Base-by-base conservation (phyloP, 176 grass and related monocot genomes). In the Carex scoparia region DNA sequence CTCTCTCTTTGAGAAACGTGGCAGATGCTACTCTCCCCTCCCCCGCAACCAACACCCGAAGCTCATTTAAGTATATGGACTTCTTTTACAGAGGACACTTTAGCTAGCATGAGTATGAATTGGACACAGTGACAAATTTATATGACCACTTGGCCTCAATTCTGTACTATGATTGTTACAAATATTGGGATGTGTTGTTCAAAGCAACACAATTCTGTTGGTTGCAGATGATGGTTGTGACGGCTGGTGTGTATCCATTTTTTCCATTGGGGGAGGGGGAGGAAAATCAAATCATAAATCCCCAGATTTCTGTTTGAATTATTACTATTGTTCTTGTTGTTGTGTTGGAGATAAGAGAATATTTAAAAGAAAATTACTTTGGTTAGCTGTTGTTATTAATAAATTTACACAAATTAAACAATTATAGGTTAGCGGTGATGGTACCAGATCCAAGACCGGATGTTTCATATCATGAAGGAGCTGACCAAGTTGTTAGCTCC, bases 401-500 rank as follows among this genome's bases (percentile, higher is more conserved):
- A 38, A 48, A 38, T 61, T 81, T 64, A 40, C 46, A 64, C 18
- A 62, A 42, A 61, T 23, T 35, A 23, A 63, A 61, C 61, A 62
- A 64, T 75, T 87, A 7, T 87, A 97, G 95, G 90, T 91, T 38
- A 48, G 95, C 40, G 4, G 91, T 97, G 42, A 93, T 97, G 95
- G 79, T 93, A 33, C 95, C 92, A 61, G 95, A 94, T 92, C 85
- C 86, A 0, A 87, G 85, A 81, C 69, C 93, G 58, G 91, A 93
- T 86, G 73, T 80, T 83, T 94, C 93, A 0, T 90, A 93, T 87
- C 91, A 91, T 54, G 91, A 90, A 81, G 88, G 84, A 86, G 89
- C 95, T 15, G 89, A 98, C 64, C 95, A 93, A 86, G 91, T 94
- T 85, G 88, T 98, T 19, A 23, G 80, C 81, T 92, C 95, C 2